These are phyloP conservation scores for Metschnikowia santaceciliae DNA, from an alignment of 805 yeast genomes.

Conservation along the genomic window DNA sequence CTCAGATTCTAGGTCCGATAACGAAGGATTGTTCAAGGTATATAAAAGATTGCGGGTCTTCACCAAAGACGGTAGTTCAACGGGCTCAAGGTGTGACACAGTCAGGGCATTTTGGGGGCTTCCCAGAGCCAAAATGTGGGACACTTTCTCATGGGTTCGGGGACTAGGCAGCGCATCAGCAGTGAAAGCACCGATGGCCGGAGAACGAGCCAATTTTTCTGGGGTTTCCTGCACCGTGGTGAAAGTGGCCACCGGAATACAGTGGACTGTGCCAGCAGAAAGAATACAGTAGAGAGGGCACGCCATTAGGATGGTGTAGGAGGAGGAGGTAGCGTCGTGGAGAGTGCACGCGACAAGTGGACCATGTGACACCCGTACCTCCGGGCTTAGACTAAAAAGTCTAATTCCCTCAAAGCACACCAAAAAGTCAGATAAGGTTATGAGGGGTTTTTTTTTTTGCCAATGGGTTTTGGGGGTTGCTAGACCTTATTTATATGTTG, in stretches of 20 bases:
- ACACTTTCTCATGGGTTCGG: background rate
- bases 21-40: slow-evolving; percentile 34
- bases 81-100: background rate
- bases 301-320: slow-evolving; percentile 9
- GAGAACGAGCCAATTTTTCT: slow-evolving; percentile 11
- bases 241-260: slow-evolving; percentile 23
- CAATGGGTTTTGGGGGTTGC: too few species aligned
- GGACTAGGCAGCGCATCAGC: background rate
- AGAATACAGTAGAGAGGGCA: slow-evolving; percentile 25
- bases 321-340: background rate
- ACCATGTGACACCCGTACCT: slow-evolving; percentile 1
- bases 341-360: slow-evolving; percentile 3
- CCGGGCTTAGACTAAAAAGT: background rate
- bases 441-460: too few species aligned
- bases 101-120: background rate
- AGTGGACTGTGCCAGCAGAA: slow-evolving; percentile 24
- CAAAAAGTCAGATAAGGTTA: too few species aligned
- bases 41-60: slow-evolving; percentile 30
- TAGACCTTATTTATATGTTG: too few species aligned
- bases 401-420: too few species aligned
- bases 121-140: background rate
- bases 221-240: slow-evolving; percentile 7
- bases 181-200: slow-evolving; percentile 6
- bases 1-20: slow-evolving; percentile 32
- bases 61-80: slow-evolving; percentile 4